Evolutionary conservation across 179 eudicot species (phyloP).

Genomic region (Silene noctiflora): DNA sequence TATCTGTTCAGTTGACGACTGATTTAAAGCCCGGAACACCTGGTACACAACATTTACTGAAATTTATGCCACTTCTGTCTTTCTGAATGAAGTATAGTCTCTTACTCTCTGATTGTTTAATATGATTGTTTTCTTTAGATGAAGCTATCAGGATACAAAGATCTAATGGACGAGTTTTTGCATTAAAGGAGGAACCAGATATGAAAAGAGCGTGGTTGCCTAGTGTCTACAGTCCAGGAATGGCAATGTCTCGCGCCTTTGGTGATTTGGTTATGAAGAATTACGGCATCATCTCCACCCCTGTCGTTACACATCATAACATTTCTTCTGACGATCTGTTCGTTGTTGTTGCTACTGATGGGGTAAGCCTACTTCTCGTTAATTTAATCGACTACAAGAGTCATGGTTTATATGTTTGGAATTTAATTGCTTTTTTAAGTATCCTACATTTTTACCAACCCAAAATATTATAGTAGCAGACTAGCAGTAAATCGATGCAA

Average conservation of each 20-base stretch:
- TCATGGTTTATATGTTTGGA: not conserved
- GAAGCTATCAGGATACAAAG: conserved; percentile 72
- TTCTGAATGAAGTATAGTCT: conserved; percentile 6
- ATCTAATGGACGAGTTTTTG: conserved; percentile 75
- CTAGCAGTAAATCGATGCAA: too few relatives aligned
- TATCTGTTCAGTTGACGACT: conserved; percentile 71
- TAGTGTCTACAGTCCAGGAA: conserved; percentile 61
- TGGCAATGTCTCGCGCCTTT: conserved; percentile 82
- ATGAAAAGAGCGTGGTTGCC: conserved; percentile 86
- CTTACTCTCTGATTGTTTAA: conserved; percentile 4
- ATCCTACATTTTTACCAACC: too few relatives aligned
- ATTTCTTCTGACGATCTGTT: conserved; percentile 57
- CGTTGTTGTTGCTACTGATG: conserved; percentile 68
- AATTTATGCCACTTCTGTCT: not conserved
- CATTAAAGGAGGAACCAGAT: conserved; percentile 77
- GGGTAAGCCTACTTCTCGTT: conserved; percentile 39
- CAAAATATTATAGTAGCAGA: too few relatives aligned
- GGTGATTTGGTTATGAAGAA: conserved; percentile 77
- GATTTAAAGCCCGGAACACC: conserved; percentile 97
- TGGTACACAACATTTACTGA: conserved; percentile 33
- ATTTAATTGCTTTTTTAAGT: too few relatives aligned
- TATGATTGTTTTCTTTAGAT: conserved; percentile 35
- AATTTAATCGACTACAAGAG: not conserved
- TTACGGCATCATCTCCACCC: conserved; percentile 67
- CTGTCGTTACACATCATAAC: conserved; percentile 62